These are phyloP conservation scores for Corniculantispora saksenae DNA, from an alignment of 2,329 filamentous ascomycete species.

Conservation along the genomic window DNA sequence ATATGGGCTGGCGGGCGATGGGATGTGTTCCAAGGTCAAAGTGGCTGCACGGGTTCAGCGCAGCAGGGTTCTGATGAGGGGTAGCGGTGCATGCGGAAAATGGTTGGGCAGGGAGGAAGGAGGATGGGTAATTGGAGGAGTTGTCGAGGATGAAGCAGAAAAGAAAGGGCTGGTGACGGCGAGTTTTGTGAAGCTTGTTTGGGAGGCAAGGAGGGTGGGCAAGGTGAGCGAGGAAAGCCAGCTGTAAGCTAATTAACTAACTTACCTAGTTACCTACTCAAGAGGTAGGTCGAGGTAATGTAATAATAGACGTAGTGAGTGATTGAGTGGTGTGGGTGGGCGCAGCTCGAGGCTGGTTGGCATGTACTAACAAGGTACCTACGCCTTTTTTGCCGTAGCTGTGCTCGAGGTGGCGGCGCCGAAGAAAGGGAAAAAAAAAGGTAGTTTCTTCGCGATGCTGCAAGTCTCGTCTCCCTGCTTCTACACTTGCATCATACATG, in stretches of 20 bases:
- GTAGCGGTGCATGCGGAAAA: background rate
- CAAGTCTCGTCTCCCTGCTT: background rate
- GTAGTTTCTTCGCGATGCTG: background rate
- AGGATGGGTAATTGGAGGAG: no score
- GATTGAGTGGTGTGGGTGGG: background rate
- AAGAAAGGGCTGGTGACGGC: background rate
- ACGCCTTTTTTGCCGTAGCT: background rate
- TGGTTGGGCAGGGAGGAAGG: background rate
- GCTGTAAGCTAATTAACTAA: no score
- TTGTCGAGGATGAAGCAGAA: background rate
- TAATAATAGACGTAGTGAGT: no score
- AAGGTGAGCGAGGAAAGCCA: background rate
- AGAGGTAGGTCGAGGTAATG: no score
- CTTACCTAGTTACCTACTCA: no score
- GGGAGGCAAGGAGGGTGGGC: background rate
- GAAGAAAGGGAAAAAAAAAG: background rate
- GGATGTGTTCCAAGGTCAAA: background rate
- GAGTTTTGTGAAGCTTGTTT: background rate
- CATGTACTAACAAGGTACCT: background rate
- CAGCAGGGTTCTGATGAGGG: background rate
- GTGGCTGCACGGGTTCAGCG: conserved; percentile 1
- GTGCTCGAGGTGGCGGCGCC: background rate
- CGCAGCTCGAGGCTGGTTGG: background rate
- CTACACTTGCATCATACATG: background rate
- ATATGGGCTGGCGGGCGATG: background rate